Conservation (phyloP, 345 rosid genomes). For the Euphorbia peplus region DNA sequence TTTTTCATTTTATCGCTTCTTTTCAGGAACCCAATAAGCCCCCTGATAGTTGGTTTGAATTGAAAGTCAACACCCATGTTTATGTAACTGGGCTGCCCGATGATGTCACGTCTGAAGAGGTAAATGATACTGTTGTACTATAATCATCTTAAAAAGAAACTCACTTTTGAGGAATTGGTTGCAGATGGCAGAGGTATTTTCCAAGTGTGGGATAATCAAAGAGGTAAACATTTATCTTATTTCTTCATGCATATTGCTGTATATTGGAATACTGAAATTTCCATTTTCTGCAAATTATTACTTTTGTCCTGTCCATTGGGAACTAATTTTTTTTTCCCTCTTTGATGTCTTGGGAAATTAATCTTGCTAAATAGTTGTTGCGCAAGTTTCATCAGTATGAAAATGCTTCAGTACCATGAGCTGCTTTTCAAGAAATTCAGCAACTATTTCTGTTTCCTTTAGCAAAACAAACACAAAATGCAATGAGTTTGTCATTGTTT, state of each 20-base stretch:
- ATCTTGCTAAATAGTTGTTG: background rate
- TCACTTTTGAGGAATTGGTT: constrained; percentile 20
- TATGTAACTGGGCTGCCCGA: constrained; percentile 92
- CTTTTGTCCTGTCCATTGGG: background rate
- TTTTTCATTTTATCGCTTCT: constrained; percentile 1
- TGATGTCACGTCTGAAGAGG: constrained; percentile 85
- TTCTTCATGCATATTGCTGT: background rate
- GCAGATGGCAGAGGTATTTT: constrained; percentile 87
- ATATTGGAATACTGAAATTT: background rate
- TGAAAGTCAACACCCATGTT: constrained; percentile 94
- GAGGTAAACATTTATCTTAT: constrained; percentile 50
- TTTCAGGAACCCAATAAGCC: constrained; percentile 89
- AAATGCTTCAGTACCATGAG: too few relatives aligned
- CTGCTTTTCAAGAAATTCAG: background rate
- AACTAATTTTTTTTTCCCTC: background rate
- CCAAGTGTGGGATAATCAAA: constrained; percentile 95
- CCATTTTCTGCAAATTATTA: too few relatives aligned
- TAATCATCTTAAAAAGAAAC: constrained; percentile 21
- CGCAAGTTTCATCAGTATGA: background rate
- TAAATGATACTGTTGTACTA: constrained; percentile 34
- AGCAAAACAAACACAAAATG: background rate
- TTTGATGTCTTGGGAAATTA: background rate
- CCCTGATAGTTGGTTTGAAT: constrained; percentile 96
- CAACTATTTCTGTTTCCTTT: background rate
- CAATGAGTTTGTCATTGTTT: background rate